Base-by-base conservation (phyloP, 2,329 filamentous ascomycete genomes). In the Phyllosticta citribraziliensis region DNA sequence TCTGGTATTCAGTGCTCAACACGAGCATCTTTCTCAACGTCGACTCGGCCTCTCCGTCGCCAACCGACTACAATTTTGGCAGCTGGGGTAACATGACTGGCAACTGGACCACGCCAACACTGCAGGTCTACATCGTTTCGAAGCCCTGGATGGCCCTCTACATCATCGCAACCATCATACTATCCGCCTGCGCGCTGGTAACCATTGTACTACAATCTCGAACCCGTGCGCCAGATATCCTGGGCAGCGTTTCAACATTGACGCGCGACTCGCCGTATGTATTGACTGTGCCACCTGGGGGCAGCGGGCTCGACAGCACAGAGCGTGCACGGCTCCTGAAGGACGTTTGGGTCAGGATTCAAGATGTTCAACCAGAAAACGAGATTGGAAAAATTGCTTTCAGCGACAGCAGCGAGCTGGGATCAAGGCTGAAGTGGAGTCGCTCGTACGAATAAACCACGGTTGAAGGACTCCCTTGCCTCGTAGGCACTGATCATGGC, bases 331-430 rank as follows among this genome's bases (percentile, higher is more conserved):
- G 63, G 14, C 40, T 58, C 1, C 51, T 65, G 12, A 57, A 55
- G 10, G 55, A 64, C 53, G 47, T 64, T 3, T 63, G 47, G 57
- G 66, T 67, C 25, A 62, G 61, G 52, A 58, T 67, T 27, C 65
- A 66, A 27, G 63, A 67, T 60, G 64, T 65, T 2, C 60, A 62
- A 30, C 63, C 64, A 9, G 55, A 59, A 0, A 56, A 58, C 1
- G 47, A 52, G 33, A 55, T 65, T 5, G 64, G 65, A 9, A 64
- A 52, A 57, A 67, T 67, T 62, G 62, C 63, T 8, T 60, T 62
- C 17, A 63, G 57, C 25, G 55, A 62, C 40, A 47, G n/a, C 17
- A n/a, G 8, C 5, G 17, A 47, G 40, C 40, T 47, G 40, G 40
- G 3, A 8, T 9, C 40, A 47, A 47, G 40, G 14, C 40, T 47